These are phyloP conservation scores for Colletotrichum spaethianum DNA, from an alignment of 2,329 filamentous ascomycete genomes.

Conservation along the genomic window DNA sequence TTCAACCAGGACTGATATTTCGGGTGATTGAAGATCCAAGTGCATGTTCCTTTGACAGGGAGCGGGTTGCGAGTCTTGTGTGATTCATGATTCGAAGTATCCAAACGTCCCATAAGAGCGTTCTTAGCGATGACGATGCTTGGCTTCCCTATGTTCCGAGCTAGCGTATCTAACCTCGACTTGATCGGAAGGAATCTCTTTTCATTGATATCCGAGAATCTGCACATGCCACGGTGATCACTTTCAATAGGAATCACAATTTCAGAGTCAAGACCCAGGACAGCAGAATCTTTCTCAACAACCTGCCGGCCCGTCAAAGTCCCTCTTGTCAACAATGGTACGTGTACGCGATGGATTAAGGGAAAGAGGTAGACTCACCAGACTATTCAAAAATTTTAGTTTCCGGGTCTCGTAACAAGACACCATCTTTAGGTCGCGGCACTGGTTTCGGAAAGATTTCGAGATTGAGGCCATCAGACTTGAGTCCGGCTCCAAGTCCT, in stretches of 20 bases:
- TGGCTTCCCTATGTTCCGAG: neutral
- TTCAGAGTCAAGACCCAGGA: constrained; percentile 22
- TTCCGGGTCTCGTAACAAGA: constrained; percentile 49
- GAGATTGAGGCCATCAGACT: neutral
- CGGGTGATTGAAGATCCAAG: constrained; percentile 38
- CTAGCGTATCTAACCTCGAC: neutral
- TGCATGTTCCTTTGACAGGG: constrained; percentile 39
- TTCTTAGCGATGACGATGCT: neutral
- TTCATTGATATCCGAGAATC: constrained; percentile 27
- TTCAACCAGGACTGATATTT: constrained; percentile 24
- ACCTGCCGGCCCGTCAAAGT: constrained; percentile 15
- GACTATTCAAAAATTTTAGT: constrained; percentile 20
- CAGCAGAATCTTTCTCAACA: constrained; percentile 34
- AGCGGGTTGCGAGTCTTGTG: constrained; percentile 39
- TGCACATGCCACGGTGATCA: constrained; percentile 38
- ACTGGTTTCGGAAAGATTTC: neutral
- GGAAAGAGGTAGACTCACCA: neutral
- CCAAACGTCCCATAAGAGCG: constrained; percentile 11
- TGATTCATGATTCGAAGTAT: constrained; percentile 22
- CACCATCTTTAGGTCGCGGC: constrained; percentile 41
- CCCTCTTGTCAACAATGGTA: neutral
- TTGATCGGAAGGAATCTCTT: constrained; percentile 10
- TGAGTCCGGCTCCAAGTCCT: constrained; percentile 19
- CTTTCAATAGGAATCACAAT: constrained; percentile 24
- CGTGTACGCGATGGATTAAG: neutral